phyloP scores from a whole-genome alignment of 208 protist species.

The Crithidia expoeki region DNA sequence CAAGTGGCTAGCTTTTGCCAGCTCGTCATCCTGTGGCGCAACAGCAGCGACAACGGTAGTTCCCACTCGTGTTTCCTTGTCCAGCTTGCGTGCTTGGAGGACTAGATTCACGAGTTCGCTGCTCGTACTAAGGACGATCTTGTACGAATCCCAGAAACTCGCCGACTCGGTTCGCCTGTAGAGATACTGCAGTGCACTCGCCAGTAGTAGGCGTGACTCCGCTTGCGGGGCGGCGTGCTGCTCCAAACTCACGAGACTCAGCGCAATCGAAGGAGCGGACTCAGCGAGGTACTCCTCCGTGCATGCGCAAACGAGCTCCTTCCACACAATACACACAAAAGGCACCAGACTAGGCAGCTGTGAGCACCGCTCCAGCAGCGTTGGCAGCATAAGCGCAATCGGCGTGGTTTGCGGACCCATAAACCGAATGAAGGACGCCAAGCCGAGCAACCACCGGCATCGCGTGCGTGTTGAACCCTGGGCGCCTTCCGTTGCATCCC shows the following conservation, averaged over 20 bases:
- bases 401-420: slow-evolving; percentile 69
- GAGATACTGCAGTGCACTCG: slow-evolving; percentile 42
- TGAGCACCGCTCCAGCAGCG: slow-evolving; percentile 67
- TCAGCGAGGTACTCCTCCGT: slow-evolving; percentile 67
- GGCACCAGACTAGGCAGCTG: slow-evolving; percentile 35
- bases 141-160: slow-evolving; percentile 75
- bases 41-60: neutral
- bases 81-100: slow-evolving; percentile 2
- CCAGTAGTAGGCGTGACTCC: slow-evolving; percentile 36
- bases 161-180: slow-evolving; percentile 39
- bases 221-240: slow-evolving; percentile 26
- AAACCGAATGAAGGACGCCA: slow-evolving; percentile 67
- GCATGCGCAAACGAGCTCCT: slow-evolving; percentile 60
- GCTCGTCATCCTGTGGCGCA: neutral
- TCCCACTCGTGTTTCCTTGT: neutral
- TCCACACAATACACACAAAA: slow-evolving; percentile 68
- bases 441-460: slow-evolving; percentile 72
- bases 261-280: slow-evolving; percentile 70
- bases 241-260: slow-evolving; percentile 76
- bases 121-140: slow-evolving; percentile 53
- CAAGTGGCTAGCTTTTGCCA: slow-evolving; percentile 5
- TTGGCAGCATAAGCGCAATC: slow-evolving; percentile 80
- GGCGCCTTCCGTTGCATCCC: neutral
- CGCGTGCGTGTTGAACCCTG: slow-evolving; percentile 37
- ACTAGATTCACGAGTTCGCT: slow-evolving; percentile 46